Conservation (phyloP, 352 stramenopile genomes). For the Pilasporangium apinafurcum region DNA sequence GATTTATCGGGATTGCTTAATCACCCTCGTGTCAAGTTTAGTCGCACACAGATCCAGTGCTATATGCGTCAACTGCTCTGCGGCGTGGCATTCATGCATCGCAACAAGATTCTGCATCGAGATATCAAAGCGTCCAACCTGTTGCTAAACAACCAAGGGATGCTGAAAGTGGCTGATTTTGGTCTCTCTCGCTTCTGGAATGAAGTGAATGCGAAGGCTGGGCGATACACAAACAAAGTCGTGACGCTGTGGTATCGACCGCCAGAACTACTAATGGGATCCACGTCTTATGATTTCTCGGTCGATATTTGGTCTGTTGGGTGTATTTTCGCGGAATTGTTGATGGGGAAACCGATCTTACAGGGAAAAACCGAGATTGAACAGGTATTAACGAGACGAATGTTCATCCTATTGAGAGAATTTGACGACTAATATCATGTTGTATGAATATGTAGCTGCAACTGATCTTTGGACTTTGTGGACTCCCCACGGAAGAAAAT, state of each 20-base stretch:
- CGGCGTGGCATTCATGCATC: slow-evolving; percentile 83
- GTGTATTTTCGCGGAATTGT: slow-evolving; percentile 76
- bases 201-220: slow-evolving; percentile 77
- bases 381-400: slow-evolving; percentile 43
- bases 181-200: slow-evolving; percentile 82
- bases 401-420: background rate
- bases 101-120: slow-evolving; percentile 83
- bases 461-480: slow-evolving; percentile 73
- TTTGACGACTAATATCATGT: background rate
- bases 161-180: slow-evolving; percentile 83
- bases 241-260: slow-evolving; percentile 94
- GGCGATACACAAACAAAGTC: slow-evolving; percentile 92
- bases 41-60: slow-evolving; percentile 80
- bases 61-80: slow-evolving; percentile 84
- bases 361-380: slow-evolving; percentile 81
- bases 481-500: slow-evolving; percentile 71
- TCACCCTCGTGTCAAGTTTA: slow-evolving; percentile 77
- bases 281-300: slow-evolving; percentile 87
- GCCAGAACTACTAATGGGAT: slow-evolving; percentile 90
- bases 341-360: slow-evolving; percentile 76
- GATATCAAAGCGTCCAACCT: slow-evolving; percentile 87
- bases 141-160: slow-evolving; percentile 76
- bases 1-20: slow-evolving; percentile 81
- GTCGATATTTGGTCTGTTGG: slow-evolving; percentile 95
- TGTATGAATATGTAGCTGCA: slow-evolving; percentile 33